Evolutionary conservation across 345 rosid genomes (phyloP).

Genomic region (Arabidopsis arenosa): DNA sequence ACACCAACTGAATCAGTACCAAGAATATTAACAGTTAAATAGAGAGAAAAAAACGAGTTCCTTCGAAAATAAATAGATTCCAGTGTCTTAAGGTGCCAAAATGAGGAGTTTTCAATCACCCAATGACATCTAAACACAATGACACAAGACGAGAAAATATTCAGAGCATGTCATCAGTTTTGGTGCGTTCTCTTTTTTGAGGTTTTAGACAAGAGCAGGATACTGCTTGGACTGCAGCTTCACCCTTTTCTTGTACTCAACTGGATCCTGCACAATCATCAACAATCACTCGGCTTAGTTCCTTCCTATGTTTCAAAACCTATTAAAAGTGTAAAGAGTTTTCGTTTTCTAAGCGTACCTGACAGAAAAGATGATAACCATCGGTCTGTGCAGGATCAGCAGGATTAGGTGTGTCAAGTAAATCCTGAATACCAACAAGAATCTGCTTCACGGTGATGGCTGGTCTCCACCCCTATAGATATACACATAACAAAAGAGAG

Average conservation of each 20-base stretch:
- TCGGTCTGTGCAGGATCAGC: conserved; percentile 93
- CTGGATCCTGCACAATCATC: conserved; percentile 62
- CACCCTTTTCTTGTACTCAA: conserved; percentile 87
- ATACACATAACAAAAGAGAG: conserved; percentile 6
- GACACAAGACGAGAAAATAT: conserved; percentile 32
- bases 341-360: conserved; percentile 51
- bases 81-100: conserved; percentile 37
- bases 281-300: conserved; percentile 22
- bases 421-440: conserved; percentile 88
- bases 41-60: background rate
- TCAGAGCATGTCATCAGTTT: conserved; percentile 42
- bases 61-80: conserved; percentile 34
- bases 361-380: conserved; percentile 88
- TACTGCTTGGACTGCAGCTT: conserved; percentile 89
- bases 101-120: conserved; percentile 40
- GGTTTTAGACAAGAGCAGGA: conserved; percentile 63
- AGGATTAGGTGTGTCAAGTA: conserved; percentile 87
- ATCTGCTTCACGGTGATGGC: conserved; percentile 92
- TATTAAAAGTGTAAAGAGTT: background rate
- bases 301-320: conserved; percentile 8
- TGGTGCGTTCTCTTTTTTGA: conserved; percentile 25
- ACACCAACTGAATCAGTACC: conserved; percentile 44
- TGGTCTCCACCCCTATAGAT: conserved; percentile 85
- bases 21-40: conserved; percentile 40
- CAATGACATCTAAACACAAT: conserved; percentile 35